Conservation (phyloP, 345 rosid species). For the Clarkia xantiana region DNA sequence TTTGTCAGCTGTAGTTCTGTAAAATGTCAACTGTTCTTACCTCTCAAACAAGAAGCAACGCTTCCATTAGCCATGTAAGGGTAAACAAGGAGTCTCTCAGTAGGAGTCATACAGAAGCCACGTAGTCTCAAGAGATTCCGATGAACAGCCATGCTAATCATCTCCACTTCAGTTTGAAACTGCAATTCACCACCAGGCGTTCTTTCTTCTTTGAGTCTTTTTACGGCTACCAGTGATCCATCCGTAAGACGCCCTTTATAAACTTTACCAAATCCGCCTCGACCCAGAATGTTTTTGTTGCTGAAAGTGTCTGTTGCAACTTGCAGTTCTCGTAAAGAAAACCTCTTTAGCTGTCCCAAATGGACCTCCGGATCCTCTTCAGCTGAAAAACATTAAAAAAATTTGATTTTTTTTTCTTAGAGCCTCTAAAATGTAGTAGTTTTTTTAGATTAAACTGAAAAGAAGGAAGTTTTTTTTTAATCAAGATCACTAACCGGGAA, state of each 20-base stretch:
- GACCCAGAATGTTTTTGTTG: constrained; percentile 82
- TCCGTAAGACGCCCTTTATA: constrained; percentile 89
- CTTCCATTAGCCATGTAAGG: constrained; percentile 99
- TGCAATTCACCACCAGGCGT: constrained; percentile 97
- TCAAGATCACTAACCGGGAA: constrained; percentile 52
- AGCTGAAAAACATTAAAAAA: constrained; percentile 32
- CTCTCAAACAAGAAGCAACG: constrained; percentile 93
- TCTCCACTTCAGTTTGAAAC: constrained; percentile 97
- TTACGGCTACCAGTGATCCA: constrained; percentile 87
- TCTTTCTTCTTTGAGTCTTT: constrained; percentile 91
- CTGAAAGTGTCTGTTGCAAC: constrained; percentile 92
- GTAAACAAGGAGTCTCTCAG: constrained; percentile 81
- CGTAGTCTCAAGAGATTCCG: constrained; percentile 80
- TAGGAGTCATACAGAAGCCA: constrained; percentile 97
- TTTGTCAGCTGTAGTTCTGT: too few relatives aligned
- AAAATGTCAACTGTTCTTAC: constrained; percentile 16
- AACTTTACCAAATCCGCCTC: constrained; percentile 98
- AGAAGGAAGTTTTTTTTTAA: neutral
- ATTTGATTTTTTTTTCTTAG: neutral
- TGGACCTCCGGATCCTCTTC: constrained; percentile 99
- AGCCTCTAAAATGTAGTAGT: too few relatives aligned
- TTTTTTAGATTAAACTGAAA: too few relatives aligned
- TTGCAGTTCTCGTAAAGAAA: constrained; percentile 84
- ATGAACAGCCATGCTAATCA: constrained; percentile 99
- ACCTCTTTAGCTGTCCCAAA: constrained; percentile 91